These are phyloP conservation scores for Lepraria neglecta DNA, from an alignment of 495 filamentous ascomycete genomes.

Conservation along the genomic window DNA sequence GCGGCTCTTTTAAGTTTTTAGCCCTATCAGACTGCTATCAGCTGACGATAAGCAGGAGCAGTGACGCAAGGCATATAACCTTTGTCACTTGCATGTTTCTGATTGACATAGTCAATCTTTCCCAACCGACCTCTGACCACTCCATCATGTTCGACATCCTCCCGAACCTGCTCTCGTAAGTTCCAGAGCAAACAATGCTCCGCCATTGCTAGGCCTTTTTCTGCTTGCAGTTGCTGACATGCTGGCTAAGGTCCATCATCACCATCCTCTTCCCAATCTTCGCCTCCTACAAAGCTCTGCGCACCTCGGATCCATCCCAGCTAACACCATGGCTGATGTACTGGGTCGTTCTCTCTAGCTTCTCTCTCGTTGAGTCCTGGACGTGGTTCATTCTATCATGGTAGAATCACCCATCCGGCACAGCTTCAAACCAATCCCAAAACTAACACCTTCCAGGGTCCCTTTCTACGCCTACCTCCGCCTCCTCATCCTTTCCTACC, in stretches of 20 bases:
- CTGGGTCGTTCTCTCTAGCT: constrained; percentile 86
- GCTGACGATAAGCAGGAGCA: constrained; percentile 8
- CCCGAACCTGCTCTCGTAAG: constrained; percentile 31
- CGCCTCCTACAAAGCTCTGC: constrained; percentile 96
- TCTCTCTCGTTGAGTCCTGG: constrained; percentile 80
- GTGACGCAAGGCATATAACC: not conserved
- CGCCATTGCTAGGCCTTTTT: constrained; percentile 21
- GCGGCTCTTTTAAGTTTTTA: not conserved
- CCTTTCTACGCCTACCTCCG: constrained; percentile 95
- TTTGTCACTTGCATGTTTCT: not conserved
- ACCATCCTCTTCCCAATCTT: constrained; percentile 95
- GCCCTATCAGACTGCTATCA: constrained; percentile 3
- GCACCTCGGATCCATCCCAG: constrained; percentile 81
- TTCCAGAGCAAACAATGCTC: not conserved
- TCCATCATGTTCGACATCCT: constrained; percentile 46
- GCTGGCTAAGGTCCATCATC: constrained; percentile 54
- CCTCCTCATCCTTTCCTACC: constrained; percentile 81
- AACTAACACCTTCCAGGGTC: constrained; percentile 46
- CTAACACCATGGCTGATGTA: constrained; percentile 99
- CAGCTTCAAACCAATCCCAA: not conserved
- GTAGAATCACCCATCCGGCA: constrained; percentile 37
- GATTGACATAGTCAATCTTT: not conserved
- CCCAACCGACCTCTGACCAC: not conserved
- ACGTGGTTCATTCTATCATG: constrained; percentile 76
- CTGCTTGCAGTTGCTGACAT: constrained; percentile 10